These are phyloP conservation scores for Canna indica DNA, from an alignment of 176 grass and related monocot genomes.

Conservation along the genomic window DNA sequence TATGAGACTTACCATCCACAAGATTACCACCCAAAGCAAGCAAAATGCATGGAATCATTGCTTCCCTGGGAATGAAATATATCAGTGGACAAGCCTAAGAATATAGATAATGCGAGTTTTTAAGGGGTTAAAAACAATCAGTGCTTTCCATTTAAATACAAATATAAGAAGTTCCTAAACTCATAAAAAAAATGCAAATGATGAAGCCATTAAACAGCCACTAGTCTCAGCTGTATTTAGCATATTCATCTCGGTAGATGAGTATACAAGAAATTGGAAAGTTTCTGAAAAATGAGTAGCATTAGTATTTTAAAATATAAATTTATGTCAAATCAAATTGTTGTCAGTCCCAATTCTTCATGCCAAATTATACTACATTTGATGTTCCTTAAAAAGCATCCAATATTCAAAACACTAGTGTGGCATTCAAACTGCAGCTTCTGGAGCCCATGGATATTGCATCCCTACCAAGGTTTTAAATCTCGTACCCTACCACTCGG, in stretches of 20 bases:
- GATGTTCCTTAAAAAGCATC: not conserved
- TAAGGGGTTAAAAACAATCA: not conserved
- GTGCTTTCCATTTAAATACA: not conserved
- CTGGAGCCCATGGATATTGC: too few species aligned
- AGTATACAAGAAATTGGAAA: not conserved
- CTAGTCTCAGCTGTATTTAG: not conserved
- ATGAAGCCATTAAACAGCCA: not conserved
- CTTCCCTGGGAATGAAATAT: conserved; percentile 43
- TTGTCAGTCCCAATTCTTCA: too few species aligned
- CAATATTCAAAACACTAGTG: not conserved
- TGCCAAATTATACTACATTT: not conserved
- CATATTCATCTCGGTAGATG: not conserved
- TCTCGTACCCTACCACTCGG: too few species aligned
- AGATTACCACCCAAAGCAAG: conserved; percentile 99
- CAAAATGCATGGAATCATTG: conserved; percentile 99
- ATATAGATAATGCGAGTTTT: not conserved
- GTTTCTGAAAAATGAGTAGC: too few species aligned
- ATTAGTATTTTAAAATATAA: too few species aligned
- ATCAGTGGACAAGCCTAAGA: not conserved
- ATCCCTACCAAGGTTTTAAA: too few species aligned
- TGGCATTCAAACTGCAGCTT: not conserved
- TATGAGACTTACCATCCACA: conserved; percentile 81
- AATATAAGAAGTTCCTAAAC: not conserved
- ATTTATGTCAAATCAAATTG: too few species aligned
- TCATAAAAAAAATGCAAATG: not conserved